A percentile compares a stretch with the other conserved stretches of the same genome.
These are phyloP conservation scores for Achaetomiella virescens DNA, from an alignment of 495 filamentous ascomycete genomes.

Conservation along the genomic window DNA sequence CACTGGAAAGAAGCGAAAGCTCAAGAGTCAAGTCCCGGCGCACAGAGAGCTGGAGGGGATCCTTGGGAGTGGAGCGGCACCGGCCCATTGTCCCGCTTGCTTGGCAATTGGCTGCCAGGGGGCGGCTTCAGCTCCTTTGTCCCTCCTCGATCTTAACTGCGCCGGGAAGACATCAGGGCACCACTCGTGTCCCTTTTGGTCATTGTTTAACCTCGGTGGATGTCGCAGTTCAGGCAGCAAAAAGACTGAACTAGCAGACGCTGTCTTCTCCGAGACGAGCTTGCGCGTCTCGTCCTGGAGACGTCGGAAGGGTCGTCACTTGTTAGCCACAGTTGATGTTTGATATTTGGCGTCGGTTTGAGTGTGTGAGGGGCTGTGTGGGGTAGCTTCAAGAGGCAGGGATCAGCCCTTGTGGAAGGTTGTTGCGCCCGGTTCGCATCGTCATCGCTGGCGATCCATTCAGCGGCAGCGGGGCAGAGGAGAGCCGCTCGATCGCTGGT, in stretches of 20 bases:
- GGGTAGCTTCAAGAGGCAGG: background rate
- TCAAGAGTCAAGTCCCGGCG: background rate
- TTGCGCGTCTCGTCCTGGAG: too few species aligned
- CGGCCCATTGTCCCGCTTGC: slow-evolving; percentile 2
- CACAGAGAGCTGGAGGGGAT: background rate
- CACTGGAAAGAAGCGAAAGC: background rate
- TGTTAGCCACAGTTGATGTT: background rate
- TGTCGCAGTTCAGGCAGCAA: too few species aligned
- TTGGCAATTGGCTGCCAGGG: background rate
- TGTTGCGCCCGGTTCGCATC: background rate
- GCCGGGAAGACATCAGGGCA: too few species aligned
- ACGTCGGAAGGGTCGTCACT: too few species aligned
- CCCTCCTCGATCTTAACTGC: background rate
- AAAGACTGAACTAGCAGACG: too few species aligned
- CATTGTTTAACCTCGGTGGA: too few species aligned
- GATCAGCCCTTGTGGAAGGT: background rate
- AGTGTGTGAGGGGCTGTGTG: background rate
- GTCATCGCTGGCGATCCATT: slow-evolving; percentile 18
- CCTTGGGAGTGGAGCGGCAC: background rate
- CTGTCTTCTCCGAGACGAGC: too few species aligned
- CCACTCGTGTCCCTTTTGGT: too few species aligned
- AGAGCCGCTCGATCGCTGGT: background rate
- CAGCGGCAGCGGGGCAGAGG: slow-evolving; percentile 1
- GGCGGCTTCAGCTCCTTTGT: slow-evolving; percentile 1
- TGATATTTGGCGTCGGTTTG: background rate